Percentiles rank a stretch among this genome's conserved stretches.
Conservation (phyloP, 306 rosid genomes). For the Cajanus cajan region DNA sequence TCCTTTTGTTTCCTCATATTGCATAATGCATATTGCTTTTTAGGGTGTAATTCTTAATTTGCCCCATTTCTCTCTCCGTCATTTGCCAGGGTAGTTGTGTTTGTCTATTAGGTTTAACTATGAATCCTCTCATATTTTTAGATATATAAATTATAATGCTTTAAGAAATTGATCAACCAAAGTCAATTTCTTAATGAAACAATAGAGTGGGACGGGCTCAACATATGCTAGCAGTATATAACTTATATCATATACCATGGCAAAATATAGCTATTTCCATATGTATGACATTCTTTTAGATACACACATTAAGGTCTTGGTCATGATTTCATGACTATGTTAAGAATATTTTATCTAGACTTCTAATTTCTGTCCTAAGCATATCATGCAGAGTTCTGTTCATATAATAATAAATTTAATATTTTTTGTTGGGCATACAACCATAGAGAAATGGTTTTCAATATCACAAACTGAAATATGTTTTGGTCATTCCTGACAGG, state of each 20-base stretch:
- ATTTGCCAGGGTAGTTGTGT: background rate
- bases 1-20: background rate
- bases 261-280: background rate
- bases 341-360: background rate
- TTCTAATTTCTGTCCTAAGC: background rate
- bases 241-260: background rate
- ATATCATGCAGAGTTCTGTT: background rate
- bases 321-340: background rate
- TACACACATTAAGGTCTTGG: background rate
- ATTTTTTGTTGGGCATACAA: background rate
- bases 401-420: slow-evolving; percentile 1
- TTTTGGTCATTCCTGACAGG: slow-evolving; percentile 53
- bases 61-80: background rate
- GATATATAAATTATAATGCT: background rate
- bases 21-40: slow-evolving; percentile 10
- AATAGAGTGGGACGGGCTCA: background rate
- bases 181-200: background rate
- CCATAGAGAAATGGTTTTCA: background rate
- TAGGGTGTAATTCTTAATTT: background rate
- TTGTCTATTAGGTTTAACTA: background rate
- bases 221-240: background rate
- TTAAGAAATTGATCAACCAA: background rate
- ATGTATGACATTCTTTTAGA: background rate
- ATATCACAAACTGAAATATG: slow-evolving; percentile 7
- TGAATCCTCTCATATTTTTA: background rate